These are phyloP conservation scores for Colletotrichum agaves DNA, from an alignment of 2,329 filamentous ascomycete species.

Conservation along the genomic window DNA sequence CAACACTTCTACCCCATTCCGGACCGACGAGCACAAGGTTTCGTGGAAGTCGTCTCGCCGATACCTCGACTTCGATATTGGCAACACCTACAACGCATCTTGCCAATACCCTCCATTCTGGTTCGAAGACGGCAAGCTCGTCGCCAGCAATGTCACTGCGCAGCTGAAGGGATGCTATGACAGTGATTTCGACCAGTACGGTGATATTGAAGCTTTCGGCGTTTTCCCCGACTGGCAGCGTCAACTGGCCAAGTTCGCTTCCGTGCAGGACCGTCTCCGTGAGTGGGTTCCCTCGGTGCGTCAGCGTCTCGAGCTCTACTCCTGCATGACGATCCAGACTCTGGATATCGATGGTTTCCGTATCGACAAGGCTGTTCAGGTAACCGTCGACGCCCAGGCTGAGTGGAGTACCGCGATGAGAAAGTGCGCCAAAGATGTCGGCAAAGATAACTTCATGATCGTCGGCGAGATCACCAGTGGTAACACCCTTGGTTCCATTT, in stretches of 20 bases:
- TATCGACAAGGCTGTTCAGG: constrained; percentile 74
- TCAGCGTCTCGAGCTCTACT: constrained; percentile 68
- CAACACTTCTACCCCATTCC: constrained; percentile 68
- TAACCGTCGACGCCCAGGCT: constrained; percentile 69
- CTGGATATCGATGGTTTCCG: constrained; percentile 76
- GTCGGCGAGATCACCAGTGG: constrained; percentile 72
- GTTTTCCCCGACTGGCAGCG: constrained; percentile 71
- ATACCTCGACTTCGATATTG: constrained; percentile 68
- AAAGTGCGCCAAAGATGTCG: constrained; percentile 64
- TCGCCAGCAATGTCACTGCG: constrained; percentile 57
- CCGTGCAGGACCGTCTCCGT: constrained; percentile 73
- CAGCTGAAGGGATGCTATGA: constrained; percentile 66
- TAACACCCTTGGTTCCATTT: constrained; percentile 69
- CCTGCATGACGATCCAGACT: constrained; percentile 70
- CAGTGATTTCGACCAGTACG: constrained; percentile 73
- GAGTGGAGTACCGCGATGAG: constrained; percentile 67
- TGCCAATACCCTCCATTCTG: constrained; percentile 72
- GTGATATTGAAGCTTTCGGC: constrained; percentile 72
- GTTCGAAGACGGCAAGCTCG: constrained; percentile 64
- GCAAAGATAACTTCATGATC: constrained; percentile 73
- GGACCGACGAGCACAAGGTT: constrained; percentile 65
- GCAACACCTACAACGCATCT: constrained; percentile 62
- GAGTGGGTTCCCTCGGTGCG: constrained; percentile 70
- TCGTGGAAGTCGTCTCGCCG: constrained; percentile 63
- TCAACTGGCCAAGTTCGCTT: constrained; percentile 73